Conservation (phyloP, 176 grass and related monocot genomes). For the Otatea glauca region DNA sequence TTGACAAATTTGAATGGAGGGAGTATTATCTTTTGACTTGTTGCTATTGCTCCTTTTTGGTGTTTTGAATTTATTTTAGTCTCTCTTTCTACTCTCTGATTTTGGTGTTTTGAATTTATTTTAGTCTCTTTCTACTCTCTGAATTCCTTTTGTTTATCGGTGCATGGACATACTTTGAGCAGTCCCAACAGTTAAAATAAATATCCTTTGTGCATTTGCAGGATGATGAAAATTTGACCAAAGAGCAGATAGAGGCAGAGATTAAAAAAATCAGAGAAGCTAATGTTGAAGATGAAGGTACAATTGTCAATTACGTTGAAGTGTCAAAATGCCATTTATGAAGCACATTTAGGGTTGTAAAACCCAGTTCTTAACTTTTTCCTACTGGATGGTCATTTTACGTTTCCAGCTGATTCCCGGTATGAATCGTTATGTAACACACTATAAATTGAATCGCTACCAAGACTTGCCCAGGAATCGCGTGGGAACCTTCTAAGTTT, state of each 20-base stretch:
- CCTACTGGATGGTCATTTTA: background rate
- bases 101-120: background rate
- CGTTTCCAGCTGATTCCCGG: constrained; percentile 12
- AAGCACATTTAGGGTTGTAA: constrained; percentile 12
- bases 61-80: background rate
- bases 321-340: constrained; percentile 17
- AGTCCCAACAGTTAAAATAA: background rate
- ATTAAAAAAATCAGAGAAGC: constrained; percentile 94
- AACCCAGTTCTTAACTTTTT: background rate
- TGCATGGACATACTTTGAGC: background rate
- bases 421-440: constrained; percentile 8
- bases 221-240: constrained; percentile 93
- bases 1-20: background rate
- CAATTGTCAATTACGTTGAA: constrained; percentile 8
- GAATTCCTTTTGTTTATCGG: background rate
- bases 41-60: background rate
- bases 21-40: background rate
- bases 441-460: background rate
- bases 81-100: background rate
- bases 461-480: background rate
- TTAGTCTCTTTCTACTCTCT: background rate
- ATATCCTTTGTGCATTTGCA: constrained; percentile 40
- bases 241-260: constrained; percentile 95
- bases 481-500: background rate
- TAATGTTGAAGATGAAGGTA: constrained; percentile 97